Conservation (phyloP, 164 flowering plant species). For the Chimonanthus praecox region DNA sequence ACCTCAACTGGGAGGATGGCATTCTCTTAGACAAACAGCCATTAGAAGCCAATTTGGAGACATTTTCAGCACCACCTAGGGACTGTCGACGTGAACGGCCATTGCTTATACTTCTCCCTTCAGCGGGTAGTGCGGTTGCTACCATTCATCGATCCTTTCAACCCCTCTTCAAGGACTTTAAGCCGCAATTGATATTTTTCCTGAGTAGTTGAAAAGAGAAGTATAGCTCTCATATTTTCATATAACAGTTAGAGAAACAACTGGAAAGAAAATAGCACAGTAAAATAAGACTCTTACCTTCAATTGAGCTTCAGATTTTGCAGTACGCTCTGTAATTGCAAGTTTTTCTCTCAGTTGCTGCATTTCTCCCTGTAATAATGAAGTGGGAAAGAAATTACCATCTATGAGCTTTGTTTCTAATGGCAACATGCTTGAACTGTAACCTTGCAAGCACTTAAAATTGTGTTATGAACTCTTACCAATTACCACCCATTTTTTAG, state of each 20-base stretch:
- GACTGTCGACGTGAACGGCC: conserved; percentile 59
- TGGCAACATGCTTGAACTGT: too few species aligned
- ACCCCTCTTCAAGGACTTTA: conserved; percentile 63
- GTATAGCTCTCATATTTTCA: neutral
- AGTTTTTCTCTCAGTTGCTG: conserved; percentile 70
- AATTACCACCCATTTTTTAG: too few species aligned
- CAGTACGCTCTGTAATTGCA: conserved; percentile 58
- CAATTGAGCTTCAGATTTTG: conserved; percentile 68
- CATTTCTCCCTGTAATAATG: conserved; percentile 59
- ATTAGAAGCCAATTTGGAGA: conserved; percentile 38
- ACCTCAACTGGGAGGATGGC: conserved; percentile 23
- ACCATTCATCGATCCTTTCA: conserved; percentile 45
- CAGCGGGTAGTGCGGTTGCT: conserved; percentile 35
- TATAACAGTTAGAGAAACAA: neutral
- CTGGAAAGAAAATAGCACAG: neutral
- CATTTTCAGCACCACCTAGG: conserved; percentile 52
- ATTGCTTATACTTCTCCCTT: conserved; percentile 64
- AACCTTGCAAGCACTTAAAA: too few species aligned
- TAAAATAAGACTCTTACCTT: conserved; percentile 34
- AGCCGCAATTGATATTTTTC: conserved; percentile 65
- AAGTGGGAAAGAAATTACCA: neutral
- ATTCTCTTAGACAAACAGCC: conserved; percentile 32
- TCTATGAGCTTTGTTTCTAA: too few species aligned
- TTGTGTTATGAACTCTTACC: too few species aligned
- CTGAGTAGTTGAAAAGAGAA: conserved; percentile 15